Evolutionary conservation across 2,329 filamentous ascomycete genomes (phyloP).

Genomic region (Fusarium sp.): DNA sequence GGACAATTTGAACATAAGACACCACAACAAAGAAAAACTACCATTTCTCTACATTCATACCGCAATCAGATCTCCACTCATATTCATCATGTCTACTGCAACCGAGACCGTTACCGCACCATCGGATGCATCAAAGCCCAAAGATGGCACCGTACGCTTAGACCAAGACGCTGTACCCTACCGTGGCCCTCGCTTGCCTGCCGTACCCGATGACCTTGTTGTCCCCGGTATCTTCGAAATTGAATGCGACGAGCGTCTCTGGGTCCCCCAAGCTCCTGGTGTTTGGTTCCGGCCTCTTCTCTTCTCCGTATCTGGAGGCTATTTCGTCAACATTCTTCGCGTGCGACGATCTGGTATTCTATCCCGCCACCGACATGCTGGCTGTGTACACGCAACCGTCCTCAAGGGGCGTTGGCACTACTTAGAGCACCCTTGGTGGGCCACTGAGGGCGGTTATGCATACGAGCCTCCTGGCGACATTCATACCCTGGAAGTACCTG

Average conservation of each 20-base stretch:
- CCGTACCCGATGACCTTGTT: neutral
- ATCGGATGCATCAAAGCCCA: no score
- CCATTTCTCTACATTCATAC: no score
- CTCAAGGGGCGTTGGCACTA: constrained; percentile 51
- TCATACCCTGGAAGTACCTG: constrained; percentile 39
- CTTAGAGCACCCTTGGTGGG: constrained; percentile 52
- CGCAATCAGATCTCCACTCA: no score
- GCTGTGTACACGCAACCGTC: constrained; percentile 49
- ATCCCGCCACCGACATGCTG: constrained; percentile 49
- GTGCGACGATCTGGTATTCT: constrained; percentile 47
- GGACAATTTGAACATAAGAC: no score
- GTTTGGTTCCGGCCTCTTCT: neutral
- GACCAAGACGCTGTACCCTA: neutral
- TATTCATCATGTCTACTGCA: no score
- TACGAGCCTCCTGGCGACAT: constrained; percentile 52
- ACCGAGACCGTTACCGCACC: no score
- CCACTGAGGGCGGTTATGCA: constrained; percentile 49
- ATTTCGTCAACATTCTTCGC: neutral
- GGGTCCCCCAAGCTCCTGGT: neutral
- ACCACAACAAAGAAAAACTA: no score
- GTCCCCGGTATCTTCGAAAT: neutral
- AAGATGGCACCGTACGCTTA: no score
- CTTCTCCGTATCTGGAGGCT: neutral
- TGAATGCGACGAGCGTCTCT: neutral
- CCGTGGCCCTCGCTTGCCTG: neutral